Conservation (phyloP, 768 basidiomycete species). For the Boletus rufocinnamomeus region DNA sequence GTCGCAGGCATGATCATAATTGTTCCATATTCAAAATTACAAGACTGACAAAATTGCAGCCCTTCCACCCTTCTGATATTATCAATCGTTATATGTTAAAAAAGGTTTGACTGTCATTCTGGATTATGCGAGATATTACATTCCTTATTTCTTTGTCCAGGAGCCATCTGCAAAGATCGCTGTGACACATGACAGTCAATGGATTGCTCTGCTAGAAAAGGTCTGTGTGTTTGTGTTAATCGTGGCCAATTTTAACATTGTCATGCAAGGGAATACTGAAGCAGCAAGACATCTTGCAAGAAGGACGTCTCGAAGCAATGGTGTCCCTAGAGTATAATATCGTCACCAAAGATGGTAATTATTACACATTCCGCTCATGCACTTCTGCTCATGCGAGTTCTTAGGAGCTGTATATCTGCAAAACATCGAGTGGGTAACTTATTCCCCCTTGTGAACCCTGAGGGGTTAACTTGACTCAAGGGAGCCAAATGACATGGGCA, state of each 20-base stretch:
- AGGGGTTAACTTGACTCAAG: not conserved
- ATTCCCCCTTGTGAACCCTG: not conserved
- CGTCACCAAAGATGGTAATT: not conserved
- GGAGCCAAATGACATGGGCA: not conserved
- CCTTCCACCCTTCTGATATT: not conserved
- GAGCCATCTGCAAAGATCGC: not conserved
- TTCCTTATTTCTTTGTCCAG: not conserved
- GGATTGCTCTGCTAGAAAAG: not conserved
- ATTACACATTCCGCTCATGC: not conserved
- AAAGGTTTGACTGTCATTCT: not conserved
- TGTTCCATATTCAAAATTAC: not conserved
- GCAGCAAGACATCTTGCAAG: not conserved
- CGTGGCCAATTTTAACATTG: not conserved
- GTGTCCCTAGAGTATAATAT: not conserved
- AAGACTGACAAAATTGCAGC: not conserved
- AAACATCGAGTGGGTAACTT: not conserved
- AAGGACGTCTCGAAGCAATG: not conserved
- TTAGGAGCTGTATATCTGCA: not conserved
- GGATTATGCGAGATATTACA: not conserved
- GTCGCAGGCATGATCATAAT: not conserved
- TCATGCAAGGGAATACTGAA: not conserved
- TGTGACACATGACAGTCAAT: not conserved
- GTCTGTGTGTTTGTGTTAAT: not conserved
- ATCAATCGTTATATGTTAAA: not conserved
- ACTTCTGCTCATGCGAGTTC: not conserved